Conservation (phyloP, 371 early-diverging fungal genomes). For the Rhizopus arrhizus region DNA sequence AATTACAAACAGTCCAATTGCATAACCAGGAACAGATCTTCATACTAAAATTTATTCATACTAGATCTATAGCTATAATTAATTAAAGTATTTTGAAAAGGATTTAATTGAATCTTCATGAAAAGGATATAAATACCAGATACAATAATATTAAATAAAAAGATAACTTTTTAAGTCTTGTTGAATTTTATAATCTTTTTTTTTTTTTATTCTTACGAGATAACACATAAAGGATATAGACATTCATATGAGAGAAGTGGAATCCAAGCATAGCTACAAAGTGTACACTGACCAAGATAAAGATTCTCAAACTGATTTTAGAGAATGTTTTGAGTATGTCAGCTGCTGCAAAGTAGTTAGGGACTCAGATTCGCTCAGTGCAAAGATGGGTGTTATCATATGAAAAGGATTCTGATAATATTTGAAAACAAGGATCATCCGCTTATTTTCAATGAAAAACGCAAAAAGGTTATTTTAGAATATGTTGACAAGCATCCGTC, state of each 20-base stretch:
- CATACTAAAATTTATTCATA: too few relatives aligned
- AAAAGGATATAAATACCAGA: too few relatives aligned
- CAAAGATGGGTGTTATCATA: constrained; percentile 22
- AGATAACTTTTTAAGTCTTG: too few relatives aligned
- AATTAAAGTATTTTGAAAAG: too few relatives aligned
- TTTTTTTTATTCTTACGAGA: too few relatives aligned
- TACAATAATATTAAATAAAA: too few relatives aligned
- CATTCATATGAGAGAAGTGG: constrained; percentile 11
- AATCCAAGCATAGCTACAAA: constrained; percentile 5
- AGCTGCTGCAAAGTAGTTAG: neutral
- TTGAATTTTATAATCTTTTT: too few relatives aligned
- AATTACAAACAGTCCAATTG: too few relatives aligned
- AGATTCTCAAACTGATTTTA: neutral
- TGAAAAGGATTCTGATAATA: constrained; percentile 15
- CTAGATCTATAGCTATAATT: too few relatives aligned
- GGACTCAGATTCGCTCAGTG: constrained; percentile 7
- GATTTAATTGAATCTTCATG: too few relatives aligned
- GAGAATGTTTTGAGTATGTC: neutral
- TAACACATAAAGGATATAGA: neutral
- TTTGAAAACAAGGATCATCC: constrained; percentile 9
- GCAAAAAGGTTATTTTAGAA: constrained; percentile 7
- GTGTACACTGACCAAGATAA: constrained; percentile 17
- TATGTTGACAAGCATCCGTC: constrained; percentile 3
- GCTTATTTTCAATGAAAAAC: constrained; percentile 12
- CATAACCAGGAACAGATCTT: too few relatives aligned